Evolutionary conservation across 192 early-diverging fungal genomes (phyloP), one percentile per base, ranked within the genome.

Genomic region (Phlyctochytrium planicorne): DNA sequence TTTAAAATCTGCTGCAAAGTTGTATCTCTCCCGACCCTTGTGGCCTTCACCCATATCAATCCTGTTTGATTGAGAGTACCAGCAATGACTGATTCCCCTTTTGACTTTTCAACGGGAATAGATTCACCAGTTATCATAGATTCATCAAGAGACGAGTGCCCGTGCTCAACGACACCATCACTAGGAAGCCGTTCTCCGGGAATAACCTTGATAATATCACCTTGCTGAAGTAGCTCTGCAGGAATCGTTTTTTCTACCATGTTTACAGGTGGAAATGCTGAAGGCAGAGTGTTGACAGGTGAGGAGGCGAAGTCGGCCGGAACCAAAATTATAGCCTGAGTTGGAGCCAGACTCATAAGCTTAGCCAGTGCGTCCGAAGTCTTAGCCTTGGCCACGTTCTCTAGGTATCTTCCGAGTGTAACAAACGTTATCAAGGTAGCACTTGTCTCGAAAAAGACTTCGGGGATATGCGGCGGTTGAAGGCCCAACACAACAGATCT

Each of bases 71-170:
- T 99, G 52, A 99, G 91, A 0, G 94, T 97, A n/a, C 97, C 97
- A 23, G 92, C 94, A 72, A 99, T 93, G 32, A 97, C 87, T 2
- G 53, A 34, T 62, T 83, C 78, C 23, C 87, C 90, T 0, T 36
- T 62, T 33, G 63, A 59, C 72, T 97, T 99, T 67, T 20, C 53
- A 36, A 97, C 91, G 2, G 91, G 85, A 32, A 90, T 74, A 3
- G 87, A 89, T 77, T 99, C 97, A 64, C 97, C 97, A 0, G 97
- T 97, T 0, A 99, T 89, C 65, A 95, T 90, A n/a, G 93, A 92
- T 79, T 99, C 97, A 80, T 99, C 95, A 10, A 96, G 88, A 32
- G 83, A 81, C 34, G 91, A 92, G 16, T 57, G 14, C 20, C 97
- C 97, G 27, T 69, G 77, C 17, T 88, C 75, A 12, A 99, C 81